These are phyloP conservation scores for Pleurotus tuoliensis DNA, from an alignment of 768 basidiomycete genomes.

Conservation along the genomic window DNA sequence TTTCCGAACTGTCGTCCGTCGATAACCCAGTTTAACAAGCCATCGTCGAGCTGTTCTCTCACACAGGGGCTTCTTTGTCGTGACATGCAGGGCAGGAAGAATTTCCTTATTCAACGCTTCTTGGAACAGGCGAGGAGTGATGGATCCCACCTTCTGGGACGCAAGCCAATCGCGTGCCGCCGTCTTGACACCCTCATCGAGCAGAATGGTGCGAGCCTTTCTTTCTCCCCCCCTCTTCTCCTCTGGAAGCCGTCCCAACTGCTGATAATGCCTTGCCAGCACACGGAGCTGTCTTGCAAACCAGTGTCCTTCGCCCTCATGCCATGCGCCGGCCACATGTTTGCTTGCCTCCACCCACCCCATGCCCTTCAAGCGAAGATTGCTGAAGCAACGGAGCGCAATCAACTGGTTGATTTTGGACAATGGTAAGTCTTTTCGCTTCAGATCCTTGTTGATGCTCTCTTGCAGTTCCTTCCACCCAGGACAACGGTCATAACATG, in stretches of 20 bases:
- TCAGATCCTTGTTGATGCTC: constrained; percentile 18
- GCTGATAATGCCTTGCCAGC: constrained; percentile 22
- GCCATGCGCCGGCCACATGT: constrained; percentile 24
- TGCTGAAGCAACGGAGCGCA: constrained; percentile 21
- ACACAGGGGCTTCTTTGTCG: constrained; percentile 3
- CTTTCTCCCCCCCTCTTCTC: constrained; percentile 13
- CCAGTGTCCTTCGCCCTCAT: constrained; percentile 17
- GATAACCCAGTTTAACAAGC: constrained; percentile 25
- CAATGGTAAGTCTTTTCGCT: constrained; percentile 13
- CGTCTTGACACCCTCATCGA: constrained; percentile 10
- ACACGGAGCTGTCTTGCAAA: constrained; percentile 16
- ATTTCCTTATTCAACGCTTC: constrained; percentile 12
- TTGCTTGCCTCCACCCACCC: constrained; percentile 17
- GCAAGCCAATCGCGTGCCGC: constrained; percentile 13
- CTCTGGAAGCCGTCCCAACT: constrained; percentile 18
- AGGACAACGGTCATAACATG: background rate
- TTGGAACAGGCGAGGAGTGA: constrained; percentile 11
- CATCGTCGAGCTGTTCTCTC: constrained; percentile 24
- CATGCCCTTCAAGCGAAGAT: constrained; percentile 19
- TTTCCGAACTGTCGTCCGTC: constrained; percentile 18
- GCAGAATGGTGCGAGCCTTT: constrained; percentile 9
- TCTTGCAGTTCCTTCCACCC: constrained; percentile 15
- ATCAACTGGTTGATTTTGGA: constrained; percentile 18
- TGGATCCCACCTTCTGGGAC: constrained; percentile 6
- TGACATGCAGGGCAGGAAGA: constrained; percentile 14